Evolutionary conservation across 768 basidiomycete genomes (phyloP), one percentile per base, ranked within the genome.

Genomic region (Xerocomus spinulosus): DNA sequence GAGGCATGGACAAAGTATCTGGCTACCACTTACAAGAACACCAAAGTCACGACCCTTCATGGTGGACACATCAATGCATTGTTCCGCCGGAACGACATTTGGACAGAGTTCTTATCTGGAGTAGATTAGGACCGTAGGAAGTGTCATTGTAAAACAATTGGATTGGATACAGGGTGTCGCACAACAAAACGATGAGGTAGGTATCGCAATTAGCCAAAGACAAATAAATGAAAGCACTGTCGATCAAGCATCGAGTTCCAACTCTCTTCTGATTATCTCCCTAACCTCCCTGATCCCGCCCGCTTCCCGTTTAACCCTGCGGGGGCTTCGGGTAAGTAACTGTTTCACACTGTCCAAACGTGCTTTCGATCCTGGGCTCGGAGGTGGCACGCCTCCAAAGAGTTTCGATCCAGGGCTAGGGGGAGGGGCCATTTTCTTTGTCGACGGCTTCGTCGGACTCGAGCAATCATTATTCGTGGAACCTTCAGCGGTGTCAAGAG

Each of bases 211-310:
- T 54, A 46, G 32, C 12, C 17, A 51, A 42, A 21, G 29, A 41
- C 38, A 58, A 49, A 36, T 63, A 67, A 37, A 68, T 64, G 56
- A 54, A 52, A 63, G 63, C 61, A 66, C 26, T 50, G 51, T 53
- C 24, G 29, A 49, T 63, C 58, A 74, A 47, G 87, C 86, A 44
- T 81, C 73, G 53, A 83, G 63, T 67, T 90, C 87, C 57, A 91
- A 69, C 70, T 91, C 89, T 53, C 76, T 73, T 57, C 87, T 76
- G 60, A 92, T 87, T 58, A 87, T 83, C 67, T 92, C 89, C 48
- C 88, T 72, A 26, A 91, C 88, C 62, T 87, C 79, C 32, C 89
- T 75, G 55, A 92, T 71, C 0, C 88, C 87, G 26, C 87, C 85
- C 5, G 70, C 76, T 58, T 89, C 86, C 23, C 73, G 74, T 60